Evolutionary conservation across 768 basidiomycete species (phyloP), one percentile per base, ranked within the genome.

Genomic region (Lactarius psammicola): DNA sequence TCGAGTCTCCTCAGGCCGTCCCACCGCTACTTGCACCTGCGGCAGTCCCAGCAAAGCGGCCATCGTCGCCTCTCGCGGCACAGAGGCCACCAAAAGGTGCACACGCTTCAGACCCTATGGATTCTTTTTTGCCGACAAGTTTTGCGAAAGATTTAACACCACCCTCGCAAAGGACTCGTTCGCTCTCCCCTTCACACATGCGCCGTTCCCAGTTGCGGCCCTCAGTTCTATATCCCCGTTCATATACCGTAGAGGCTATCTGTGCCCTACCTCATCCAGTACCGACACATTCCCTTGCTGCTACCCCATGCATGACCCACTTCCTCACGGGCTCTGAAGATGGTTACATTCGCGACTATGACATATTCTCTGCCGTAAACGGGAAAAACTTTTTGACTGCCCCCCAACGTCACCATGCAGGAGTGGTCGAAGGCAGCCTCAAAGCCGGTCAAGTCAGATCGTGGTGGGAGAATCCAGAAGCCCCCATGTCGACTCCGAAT

Each of bases 301-400:
- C 90, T 4, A 94, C 94, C 0, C 76, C 84, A 31, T 96, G 95
- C 76, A 86, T 95, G 84, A 86, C 90, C 23, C 92, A 95, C 74
- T 80, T 97, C 26, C 76, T 96, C 36, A 95, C 95, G 17, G 95
- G 95, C 40, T 92, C 91, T 15, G 90, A 96, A 70, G 95, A 98
- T 74, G 95, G 95, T 10, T 95, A 93, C 70, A 89, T 98, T 53
- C 86, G 95, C 42, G 85, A 92, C 78, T 98, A 95, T 77, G 94
- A 98, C 75, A 85, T 96, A 56, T 97, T 93, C 76, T 75, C 89
- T 46, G 87, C 91, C 44, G 88, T 94, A 46, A 98, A 98, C 74
- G 87, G 94, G 63, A 91, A 92, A 73, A 85, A 85, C 40, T 88
- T 92, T 71, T 81, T 97, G 69, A 94, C 89, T 28, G 90, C 93